phyloP scores from a whole-genome alignment of 1,284 basidiomycete genomes.

The Trametes polyzona region DNA sequence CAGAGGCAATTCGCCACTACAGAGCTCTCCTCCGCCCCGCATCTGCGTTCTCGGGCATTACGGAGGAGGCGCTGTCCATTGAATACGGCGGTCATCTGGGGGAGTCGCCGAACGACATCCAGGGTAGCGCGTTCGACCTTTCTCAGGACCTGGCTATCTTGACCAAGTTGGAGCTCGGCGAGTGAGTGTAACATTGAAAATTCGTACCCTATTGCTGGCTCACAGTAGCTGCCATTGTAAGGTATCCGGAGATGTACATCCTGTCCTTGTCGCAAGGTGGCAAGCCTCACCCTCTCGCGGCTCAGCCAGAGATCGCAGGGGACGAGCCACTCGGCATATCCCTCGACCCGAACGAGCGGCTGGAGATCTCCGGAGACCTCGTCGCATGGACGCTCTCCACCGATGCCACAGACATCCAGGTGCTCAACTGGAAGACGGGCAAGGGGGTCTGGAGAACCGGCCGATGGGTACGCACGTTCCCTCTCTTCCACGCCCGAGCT shows the following conservation, averaged over 20 bases:
- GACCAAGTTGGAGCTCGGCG: constrained; percentile 6
- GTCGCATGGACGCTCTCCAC: constrained; percentile 2
- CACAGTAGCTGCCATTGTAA: not conserved
- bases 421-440: constrained; percentile 15
- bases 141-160: constrained; percentile 6
- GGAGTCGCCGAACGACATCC: not conserved
- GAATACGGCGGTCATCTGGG: not conserved
- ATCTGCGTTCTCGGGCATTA: not conserved
- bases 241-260: constrained; percentile 1
- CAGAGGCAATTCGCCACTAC: not conserved
- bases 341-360: not conserved
- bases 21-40: not conserved
- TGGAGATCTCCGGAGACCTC: constrained; percentile 8
- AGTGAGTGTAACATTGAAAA: not conserved
- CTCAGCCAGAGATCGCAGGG: not conserved
- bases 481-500: not conserved
- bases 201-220: not conserved
- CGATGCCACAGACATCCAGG: not conserved
- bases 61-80: not conserved
- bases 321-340: not conserved
- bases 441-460: not conserved
- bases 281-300: constrained; percentile 4
- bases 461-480: not conserved
- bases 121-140: not conserved
- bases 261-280: constrained; percentile 8